Evolutionary conservation across 73 alveolate genomes (phyloP).

Genomic region (Vitrella brassicaformis): DNA sequence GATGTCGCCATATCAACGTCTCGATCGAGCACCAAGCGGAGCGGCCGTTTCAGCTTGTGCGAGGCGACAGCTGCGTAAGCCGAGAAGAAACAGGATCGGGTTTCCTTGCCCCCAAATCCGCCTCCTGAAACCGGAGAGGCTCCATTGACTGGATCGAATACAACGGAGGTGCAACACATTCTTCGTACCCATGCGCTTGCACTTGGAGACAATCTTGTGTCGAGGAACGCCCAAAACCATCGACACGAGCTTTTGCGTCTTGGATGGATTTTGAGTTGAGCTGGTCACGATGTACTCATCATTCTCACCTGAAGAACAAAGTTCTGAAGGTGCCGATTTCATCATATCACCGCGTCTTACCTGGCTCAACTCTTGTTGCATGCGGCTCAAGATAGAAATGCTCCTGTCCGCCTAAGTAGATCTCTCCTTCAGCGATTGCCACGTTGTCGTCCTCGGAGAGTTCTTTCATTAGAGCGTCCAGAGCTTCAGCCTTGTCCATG

Average conservation of each 20-base stretch:
- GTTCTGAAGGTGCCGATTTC: background rate
- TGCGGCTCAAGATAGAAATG: background rate
- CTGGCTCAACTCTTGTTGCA: background rate
- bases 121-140: too few species aligned
- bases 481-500: too few species aligned
- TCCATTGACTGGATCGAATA: too few species aligned
- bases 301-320: background rate
- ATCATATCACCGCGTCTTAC: background rate
- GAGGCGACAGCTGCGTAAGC: background rate
- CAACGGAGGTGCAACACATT: too few species aligned
- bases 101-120: background rate
- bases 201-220: background rate
- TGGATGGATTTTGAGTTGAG: background rate
- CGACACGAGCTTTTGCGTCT: background rate
- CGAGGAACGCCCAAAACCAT: background rate
- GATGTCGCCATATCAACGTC: slow-evolving; percentile 32
- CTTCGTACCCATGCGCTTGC: background rate
- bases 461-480: too few species aligned
- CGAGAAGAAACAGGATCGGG: background rate
- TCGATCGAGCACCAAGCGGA: slow-evolving; percentile 17
- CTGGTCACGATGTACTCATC: background rate
- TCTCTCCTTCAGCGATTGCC: background rate
- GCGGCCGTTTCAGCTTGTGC: background rate
- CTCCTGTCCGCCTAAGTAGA: background rate
- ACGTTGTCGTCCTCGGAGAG: too few species aligned